Base-by-base conservation (phyloP, 202 grass and related monocot genomes). In the Carex arenaria region DNA sequence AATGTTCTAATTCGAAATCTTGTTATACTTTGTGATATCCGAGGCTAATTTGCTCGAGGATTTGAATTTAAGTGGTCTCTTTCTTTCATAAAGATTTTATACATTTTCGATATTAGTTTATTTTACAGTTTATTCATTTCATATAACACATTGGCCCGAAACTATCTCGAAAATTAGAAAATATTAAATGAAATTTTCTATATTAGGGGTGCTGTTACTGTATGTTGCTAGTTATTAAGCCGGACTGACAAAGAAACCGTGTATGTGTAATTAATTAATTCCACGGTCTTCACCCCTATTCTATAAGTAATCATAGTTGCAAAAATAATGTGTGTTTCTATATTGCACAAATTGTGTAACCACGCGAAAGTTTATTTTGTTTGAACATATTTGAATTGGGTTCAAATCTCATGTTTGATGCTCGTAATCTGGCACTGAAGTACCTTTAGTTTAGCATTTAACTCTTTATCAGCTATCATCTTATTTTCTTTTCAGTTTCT, bases 1-100 rank as follows among this genome's bases (percentile, higher is more conserved):
- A 47, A 17, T 28, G 66, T 53, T 62, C 69, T 74, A 38, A 85
- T 78, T 87, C 71, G 87, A 82, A 98, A 89, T 26, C 85, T 92
- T 52, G 96, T 90, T 83, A 87, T 88, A 67, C 72, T 98, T 80
- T 98, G 94, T 22, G 87, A 84, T 12, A 87, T 93, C 88, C 91
- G 89, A 23, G 86, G 87, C 84, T 85, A 93, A 81, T 83, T 89
- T 30, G 89, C 89, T 47, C 86, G 83, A 0, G 91, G 92, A 85
- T 79, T 73, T 73, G 28, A 63, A 63, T 42, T 80, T 30, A 80
- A 80, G 42, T 55, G 22, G 71, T 52, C 11, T 31, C 23, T 75
- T 47, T 54, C 5, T 54, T 73, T 31, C 7, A 28, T 54, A 15
- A 10, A 5, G 40, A 18, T 74, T 30, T 74, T 75, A 31, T 75